Percentiles rank a stretch among this genome's conserved stretches.
Evolutionary conservation across 768 basidiomycete species (phyloP).

Genomic region (Macrolepiota fuliginosa): DNA sequence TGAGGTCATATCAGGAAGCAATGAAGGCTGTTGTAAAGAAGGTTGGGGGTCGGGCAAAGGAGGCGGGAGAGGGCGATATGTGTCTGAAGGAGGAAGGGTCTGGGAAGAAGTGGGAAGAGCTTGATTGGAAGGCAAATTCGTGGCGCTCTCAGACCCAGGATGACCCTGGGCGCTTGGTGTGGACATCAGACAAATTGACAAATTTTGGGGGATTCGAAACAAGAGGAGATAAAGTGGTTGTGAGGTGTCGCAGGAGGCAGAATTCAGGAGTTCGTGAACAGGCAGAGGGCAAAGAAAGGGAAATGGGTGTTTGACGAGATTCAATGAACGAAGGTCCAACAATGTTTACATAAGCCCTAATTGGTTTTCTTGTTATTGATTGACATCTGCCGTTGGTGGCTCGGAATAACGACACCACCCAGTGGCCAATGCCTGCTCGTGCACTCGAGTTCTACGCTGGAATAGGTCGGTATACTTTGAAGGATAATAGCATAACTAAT

Average conservation of each 20-base stretch:
- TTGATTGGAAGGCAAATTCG: slow-evolving; percentile 15
- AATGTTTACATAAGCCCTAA: slow-evolving; percentile 8
- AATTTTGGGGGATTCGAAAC: neutral
- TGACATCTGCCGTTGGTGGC: neutral
- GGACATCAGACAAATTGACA: slow-evolving; percentile 1
- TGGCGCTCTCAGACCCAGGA: slow-evolving; percentile 7
- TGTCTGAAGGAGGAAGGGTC: slow-evolving; percentile 6
- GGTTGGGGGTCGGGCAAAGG: neutral
- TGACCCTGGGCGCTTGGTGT: slow-evolving; percentile 14
- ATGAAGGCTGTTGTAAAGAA: neutral
- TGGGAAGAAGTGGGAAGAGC: slow-evolving; percentile 8
- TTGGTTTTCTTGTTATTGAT: slow-evolving; percentile 3
- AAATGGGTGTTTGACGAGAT: neutral
- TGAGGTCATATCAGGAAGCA: slow-evolving; percentile 13
- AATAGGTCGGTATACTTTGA: slow-evolving; percentile 49
- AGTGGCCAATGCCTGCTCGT: slow-evolving; percentile 23
- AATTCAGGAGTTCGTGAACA: neutral
- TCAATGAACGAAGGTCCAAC: slow-evolving; percentile 9
- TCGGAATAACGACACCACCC: neutral
- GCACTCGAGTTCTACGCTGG: slow-evolving; percentile 77
- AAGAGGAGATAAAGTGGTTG: neutral
- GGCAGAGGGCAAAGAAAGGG: neutral
- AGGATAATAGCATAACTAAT: slow-evolving; percentile 2
- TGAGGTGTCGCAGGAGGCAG: neutral
- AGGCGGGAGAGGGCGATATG: neutral